Conservation (phyloP, 805 yeast species). For the Teunomyces pallodes region DNA sequence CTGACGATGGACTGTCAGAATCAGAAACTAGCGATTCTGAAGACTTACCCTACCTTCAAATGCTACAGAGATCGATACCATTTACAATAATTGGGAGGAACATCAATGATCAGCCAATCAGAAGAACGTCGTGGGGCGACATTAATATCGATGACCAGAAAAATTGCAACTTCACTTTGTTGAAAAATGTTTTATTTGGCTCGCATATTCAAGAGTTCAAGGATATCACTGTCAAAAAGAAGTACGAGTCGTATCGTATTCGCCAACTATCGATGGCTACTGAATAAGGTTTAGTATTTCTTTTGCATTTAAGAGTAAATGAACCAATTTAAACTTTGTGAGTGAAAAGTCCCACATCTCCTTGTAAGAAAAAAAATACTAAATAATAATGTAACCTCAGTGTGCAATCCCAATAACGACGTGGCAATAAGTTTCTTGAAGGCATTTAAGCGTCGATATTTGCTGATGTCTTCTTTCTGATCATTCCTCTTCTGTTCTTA, state of each 20-base stretch:
- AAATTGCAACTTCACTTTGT: conserved; percentile 17
- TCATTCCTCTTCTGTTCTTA: too few species aligned
- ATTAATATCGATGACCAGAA: conserved; percentile 15
- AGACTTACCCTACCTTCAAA: conserved; percentile 12
- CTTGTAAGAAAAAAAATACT: neutral
- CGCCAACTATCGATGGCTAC: neutral
- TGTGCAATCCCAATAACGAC: neutral
- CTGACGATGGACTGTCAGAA: neutral
- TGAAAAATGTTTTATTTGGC: conserved; percentile 19
- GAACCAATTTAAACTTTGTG: neutral
- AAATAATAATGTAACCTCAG: neutral
- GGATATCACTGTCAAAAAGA: conserved; percentile 17
- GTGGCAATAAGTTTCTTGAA: neutral
- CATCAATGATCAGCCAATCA: conserved; percentile 5
- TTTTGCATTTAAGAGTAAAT: neutral
- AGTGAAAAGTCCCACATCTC: neutral
- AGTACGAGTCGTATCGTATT: conserved; percentile 18
- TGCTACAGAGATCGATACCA: conserved; percentile 17
- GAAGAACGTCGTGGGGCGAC: conserved; percentile 18
- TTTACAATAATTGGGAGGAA: conserved; percentile 16
- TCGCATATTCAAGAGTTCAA: conserved; percentile 27
- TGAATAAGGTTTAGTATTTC: neutral
- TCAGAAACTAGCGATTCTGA: conserved; percentile 7
- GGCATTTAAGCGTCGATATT: neutral
- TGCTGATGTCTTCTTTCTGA: neutral